Evolutionary conservation across 768 basidiomycete species (phyloP).

Genomic region (Scleroderma bovista): DNA sequence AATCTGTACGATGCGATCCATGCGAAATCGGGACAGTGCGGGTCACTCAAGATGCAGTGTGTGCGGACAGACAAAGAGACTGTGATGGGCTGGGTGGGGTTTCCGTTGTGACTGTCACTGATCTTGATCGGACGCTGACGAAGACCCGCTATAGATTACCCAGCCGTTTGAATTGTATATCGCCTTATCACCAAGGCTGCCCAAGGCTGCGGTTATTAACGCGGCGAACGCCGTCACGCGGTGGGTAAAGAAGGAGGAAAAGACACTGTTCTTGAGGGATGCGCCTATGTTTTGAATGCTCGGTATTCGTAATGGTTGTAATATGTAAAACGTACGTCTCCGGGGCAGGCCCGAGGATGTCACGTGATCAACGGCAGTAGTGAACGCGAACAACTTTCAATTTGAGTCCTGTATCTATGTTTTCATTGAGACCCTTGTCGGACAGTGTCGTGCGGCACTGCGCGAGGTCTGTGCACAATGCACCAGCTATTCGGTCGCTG

Average conservation of each 20-base stretch:
- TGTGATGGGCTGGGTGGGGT: conserved; percentile 89
- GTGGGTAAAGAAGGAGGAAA: conserved; percentile 91
- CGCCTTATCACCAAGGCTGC: conserved; percentile 71
- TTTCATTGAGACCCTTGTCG: conserved; percentile 15
- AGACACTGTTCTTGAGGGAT: conserved; percentile 73
- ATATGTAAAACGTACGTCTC: too few species aligned
- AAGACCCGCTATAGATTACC: conserved; percentile 58
- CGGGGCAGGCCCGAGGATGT: too few species aligned
- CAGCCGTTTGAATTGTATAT: conserved; percentile 92
- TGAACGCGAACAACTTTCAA: too few species aligned
- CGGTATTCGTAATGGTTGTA: not conserved
- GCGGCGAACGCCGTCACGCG: conserved; percentile 85
- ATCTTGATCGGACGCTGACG: not conserved
- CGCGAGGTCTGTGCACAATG: conserved; percentile 29
- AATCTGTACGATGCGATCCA: conserved; percentile 84
- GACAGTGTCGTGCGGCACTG: conserved; percentile 14
- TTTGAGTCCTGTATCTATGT: too few species aligned
- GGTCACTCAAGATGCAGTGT: conserved; percentile 81
- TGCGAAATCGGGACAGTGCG: conserved; percentile 78
- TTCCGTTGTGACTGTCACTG: not conserved
- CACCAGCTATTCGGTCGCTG: conserved; percentile 14
- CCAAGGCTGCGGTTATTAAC: conserved; percentile 82
- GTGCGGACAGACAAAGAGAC: conserved; percentile 81
- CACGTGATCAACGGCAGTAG: too few species aligned
- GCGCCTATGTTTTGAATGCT: conserved; percentile 77